Base-by-base conservation (phyloP, 75 land plant genomes). In the Picea sitchensis region DNA sequence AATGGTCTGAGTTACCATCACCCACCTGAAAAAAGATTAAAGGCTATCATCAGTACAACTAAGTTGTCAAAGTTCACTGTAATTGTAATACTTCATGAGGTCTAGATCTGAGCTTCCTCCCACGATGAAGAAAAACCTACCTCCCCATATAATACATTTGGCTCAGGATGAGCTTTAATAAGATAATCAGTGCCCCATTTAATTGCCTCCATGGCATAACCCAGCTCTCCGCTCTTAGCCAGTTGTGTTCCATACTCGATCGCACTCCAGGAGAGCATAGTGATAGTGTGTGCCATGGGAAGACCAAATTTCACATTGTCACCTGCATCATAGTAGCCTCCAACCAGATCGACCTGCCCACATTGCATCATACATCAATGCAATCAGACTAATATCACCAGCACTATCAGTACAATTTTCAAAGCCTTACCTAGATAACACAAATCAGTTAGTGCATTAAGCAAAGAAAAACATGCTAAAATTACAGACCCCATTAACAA, bases 241-340 rank as follows among this genome's bases (percentile, higher is more conserved):
- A 91, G 65, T 61, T 84, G 81, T 18, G 14, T 60, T 56, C 77
- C 65, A 84, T 87, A 91, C 73, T 93, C 95, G 21, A 84, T 59
- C 20, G 81, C 84, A 26, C 93, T 84, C 95, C 95, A 93, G 36
- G 91, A 87, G 77, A 93, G 80, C 89, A 91, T 80, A 73, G 85
- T 89, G 32, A 87, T 78, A 31, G 88, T 84, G 79, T 84, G 89
- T 1, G 95, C 91, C 95, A 91, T 93, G 6, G 95, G 93, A 76
- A 91, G 85, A 1, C 85, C 89, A 73, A 91, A 93, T 84, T 93
- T 93, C 17, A 93, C 93, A 77, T 93, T 87, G 86, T 93, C 95
- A 3, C 95, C 95, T 23, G 95, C 92, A 68, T 93, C 95, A 77
- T 93, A 93, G 81, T 93, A 90, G 0, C 95, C 95, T 84, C 95